phyloP scores from a whole-genome alignment of 768 basidiomycete species.

The Russula dissimulans region DNA sequence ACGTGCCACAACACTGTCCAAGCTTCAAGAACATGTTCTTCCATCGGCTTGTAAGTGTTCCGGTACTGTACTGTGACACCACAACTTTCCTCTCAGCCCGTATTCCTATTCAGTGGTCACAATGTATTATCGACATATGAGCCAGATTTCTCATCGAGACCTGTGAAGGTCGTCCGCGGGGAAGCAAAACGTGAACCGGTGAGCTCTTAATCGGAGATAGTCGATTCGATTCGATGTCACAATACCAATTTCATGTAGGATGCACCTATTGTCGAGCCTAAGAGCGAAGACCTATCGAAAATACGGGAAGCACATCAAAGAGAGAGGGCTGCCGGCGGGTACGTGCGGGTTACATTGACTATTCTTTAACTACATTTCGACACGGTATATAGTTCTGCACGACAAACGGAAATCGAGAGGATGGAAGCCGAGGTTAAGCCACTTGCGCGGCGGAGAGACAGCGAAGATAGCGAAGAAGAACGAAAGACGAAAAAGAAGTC shows the following conservation, averaged over 20 bases:
- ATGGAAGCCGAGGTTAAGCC: slow-evolving; percentile 86
- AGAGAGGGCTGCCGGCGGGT: slow-evolving; percentile 61
- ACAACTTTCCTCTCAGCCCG: not conserved
- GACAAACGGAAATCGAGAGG: slow-evolving; percentile 69
- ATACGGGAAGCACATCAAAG: slow-evolving; percentile 70
- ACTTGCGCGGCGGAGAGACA: slow-evolving; percentile 52
- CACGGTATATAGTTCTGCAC: slow-evolving; percentile 40
- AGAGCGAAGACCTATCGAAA: slow-evolving; percentile 48
- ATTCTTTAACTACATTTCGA: not conserved
- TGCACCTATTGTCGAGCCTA: slow-evolving; percentile 31
- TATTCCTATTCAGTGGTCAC: slow-evolving; percentile 27
- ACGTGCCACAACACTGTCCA: no score
- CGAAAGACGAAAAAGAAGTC: slow-evolving; percentile 58
- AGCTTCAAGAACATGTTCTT: no score
- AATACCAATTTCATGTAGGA: slow-evolving; percentile 8
- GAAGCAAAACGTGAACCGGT: slow-evolving; percentile 6
- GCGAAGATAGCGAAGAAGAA: slow-evolving; percentile 58
- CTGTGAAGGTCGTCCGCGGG: not conserved
- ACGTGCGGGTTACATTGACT: not conserved
- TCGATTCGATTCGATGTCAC: not conserved
- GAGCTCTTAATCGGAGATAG: not conserved
- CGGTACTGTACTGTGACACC: not conserved
- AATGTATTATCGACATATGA: slow-evolving; percentile 22
- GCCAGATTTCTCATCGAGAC: slow-evolving; percentile 1
- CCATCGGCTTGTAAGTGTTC: slow-evolving; percentile 65